Evolutionary conservation across 1,284 basidiomycete genomes (phyloP).

Genomic region (Ustilago esculenta): DNA sequence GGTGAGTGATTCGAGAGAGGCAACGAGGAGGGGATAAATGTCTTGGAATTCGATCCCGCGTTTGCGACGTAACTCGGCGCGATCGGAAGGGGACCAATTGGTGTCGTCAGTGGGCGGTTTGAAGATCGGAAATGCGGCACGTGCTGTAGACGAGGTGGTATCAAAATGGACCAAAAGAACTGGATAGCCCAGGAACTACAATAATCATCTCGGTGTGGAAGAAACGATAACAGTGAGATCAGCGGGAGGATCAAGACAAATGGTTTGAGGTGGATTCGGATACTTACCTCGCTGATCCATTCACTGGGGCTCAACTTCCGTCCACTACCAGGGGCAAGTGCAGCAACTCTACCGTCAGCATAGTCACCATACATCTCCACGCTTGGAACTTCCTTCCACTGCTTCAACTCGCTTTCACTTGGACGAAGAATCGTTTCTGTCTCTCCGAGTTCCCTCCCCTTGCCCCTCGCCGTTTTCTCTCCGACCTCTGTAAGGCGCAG

Average conservation of each 20-base stretch:
- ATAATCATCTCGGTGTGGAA: too few relatives aligned
- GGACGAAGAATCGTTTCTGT: conserved; percentile 32
- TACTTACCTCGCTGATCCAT: conserved; percentile 36
- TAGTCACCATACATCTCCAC: conserved; percentile 54
- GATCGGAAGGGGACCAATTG: neutral
- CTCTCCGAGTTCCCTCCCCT: conserved; percentile 6
- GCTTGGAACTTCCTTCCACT: conserved; percentile 22
- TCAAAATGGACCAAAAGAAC: conserved; percentile 55
- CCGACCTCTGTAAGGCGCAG: conserved; percentile 22
- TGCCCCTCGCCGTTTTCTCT: neutral
- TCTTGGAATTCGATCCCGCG: conserved; percentile 56
- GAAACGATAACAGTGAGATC: too few relatives aligned
- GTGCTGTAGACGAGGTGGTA: conserved; percentile 11
- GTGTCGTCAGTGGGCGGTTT: conserved; percentile 34
- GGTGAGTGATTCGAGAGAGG: conserved; percentile 39
- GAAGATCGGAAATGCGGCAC: conserved; percentile 53
- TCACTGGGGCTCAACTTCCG: conserved; percentile 25
- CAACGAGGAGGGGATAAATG: conserved; percentile 55
- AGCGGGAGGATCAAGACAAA: too few relatives aligned
- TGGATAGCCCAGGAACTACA: conserved; percentile 50
- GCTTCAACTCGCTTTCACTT: neutral
- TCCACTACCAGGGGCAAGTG: neutral
- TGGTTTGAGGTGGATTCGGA: too few relatives aligned
- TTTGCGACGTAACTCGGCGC: conserved; percentile 21
- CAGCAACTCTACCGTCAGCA: conserved; percentile 44